Conservation (phyloP, 768 basidiomycete species). For the Trametes gibbosa region DNA sequence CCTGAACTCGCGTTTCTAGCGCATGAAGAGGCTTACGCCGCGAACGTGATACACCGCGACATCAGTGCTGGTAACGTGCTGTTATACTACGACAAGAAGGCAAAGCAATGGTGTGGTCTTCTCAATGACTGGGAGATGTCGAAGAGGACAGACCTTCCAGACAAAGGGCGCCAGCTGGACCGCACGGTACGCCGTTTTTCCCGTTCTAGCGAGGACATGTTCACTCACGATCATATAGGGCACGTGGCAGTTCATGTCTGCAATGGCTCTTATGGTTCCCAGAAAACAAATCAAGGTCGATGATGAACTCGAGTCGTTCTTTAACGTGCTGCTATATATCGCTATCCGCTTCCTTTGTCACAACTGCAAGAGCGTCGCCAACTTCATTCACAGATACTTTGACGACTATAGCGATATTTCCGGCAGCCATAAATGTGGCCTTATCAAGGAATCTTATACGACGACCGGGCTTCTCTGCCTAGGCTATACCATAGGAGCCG, state of each 20-base stretch:
- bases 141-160: not conserved
- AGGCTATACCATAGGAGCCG: too few relatives aligned
- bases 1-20: not conserved
- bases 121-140: slow-evolving; percentile 2
- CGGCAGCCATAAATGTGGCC: not conserved
- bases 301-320: not conserved
- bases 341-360: not conserved
- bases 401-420: not conserved
- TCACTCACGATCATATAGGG: not conserved
- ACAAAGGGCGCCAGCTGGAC: not conserved
- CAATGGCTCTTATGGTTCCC: not conserved
- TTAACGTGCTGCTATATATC: not conserved
- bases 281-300: not conserved
- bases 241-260: slow-evolving; percentile 8
- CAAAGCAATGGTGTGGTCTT: not conserved
- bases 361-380: not conserved
- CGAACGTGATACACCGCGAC: not conserved
- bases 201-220: too few relatives aligned
- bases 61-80: slow-evolving; percentile 1
- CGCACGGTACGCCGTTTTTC: not conserved
- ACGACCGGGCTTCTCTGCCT: too few relatives aligned
- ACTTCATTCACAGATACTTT: not conserved
- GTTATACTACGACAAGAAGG: not conserved
- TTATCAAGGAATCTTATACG: not conserved
- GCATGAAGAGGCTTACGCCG: not conserved